phyloP scores from a whole-genome alignment of 192 early-diverging fungal species.

The Coemansia pectinata region DNA sequence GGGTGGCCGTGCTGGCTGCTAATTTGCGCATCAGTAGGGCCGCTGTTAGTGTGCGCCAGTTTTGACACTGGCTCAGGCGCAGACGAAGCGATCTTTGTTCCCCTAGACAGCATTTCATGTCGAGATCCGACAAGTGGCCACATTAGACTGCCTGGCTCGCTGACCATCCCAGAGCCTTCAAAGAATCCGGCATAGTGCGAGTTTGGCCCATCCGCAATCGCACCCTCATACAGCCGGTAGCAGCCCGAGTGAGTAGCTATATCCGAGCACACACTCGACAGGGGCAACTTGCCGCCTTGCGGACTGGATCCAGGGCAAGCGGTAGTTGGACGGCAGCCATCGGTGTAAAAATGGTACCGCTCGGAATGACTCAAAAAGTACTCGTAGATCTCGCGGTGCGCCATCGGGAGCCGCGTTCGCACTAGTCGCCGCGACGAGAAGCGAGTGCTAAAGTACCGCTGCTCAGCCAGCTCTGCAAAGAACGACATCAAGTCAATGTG shows the following conservation, averaged over 20 bases:
- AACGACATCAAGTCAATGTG: slow-evolving; percentile 48
- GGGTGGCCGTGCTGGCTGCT: slow-evolving; percentile 9
- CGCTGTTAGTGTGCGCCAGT: slow-evolving; percentile 5
- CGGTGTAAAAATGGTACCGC: slow-evolving; percentile 45
- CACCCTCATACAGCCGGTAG: slow-evolving; percentile 53
- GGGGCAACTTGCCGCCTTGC: slow-evolving; percentile 9
- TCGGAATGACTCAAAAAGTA: slow-evolving; percentile 47
- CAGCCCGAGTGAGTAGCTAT: slow-evolving; percentile 45
- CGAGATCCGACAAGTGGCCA: slow-evolving; percentile 26
- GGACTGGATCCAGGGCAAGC: background rate
- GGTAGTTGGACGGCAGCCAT: slow-evolving; percentile 33
- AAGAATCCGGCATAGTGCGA: slow-evolving; percentile 10
- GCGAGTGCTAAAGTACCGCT: slow-evolving; percentile 56
- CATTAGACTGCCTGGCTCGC: slow-evolving; percentile 20
- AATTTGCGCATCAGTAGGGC: background rate
- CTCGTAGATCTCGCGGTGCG: slow-evolving; percentile 50
- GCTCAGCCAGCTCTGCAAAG: slow-evolving; percentile 33
- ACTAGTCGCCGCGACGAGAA: slow-evolving; percentile 53
- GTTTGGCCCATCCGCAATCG: slow-evolving; percentile 12
- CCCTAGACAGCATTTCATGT: background rate
- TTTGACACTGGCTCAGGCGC: slow-evolving; percentile 43
- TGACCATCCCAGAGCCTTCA: slow-evolving; percentile 17
- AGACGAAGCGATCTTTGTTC: slow-evolving; percentile 32
- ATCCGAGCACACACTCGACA: slow-evolving; percentile 20
- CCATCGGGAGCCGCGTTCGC: slow-evolving; percentile 29